Evolutionary conservation across 768 basidiomycete genomes (phyloP).

Genomic region (Filobasidium floriforme): DNA sequence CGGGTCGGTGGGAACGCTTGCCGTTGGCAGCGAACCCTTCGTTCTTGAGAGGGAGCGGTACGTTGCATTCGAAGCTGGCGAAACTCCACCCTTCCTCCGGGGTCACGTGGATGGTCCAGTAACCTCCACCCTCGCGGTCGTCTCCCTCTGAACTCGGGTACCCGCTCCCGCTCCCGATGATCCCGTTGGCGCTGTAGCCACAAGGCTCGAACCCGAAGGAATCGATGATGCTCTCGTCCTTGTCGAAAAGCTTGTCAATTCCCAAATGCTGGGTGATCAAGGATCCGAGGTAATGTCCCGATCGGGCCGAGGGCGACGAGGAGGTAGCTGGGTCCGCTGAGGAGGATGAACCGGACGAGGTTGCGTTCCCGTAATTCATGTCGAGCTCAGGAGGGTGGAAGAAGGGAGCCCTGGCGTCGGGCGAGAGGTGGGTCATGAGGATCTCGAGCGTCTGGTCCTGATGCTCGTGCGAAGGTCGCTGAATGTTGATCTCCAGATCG

Average conservation of each 20-base stretch:
- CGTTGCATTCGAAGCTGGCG: slow-evolving; percentile 96
- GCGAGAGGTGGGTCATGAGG: slow-evolving; percentile 84
- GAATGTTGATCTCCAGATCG: slow-evolving; percentile 18
- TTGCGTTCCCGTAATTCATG: background rate
- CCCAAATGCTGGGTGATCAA: slow-evolving; percentile 63
- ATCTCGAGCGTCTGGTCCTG: slow-evolving; percentile 95
- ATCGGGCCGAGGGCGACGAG: slow-evolving; percentile 10
- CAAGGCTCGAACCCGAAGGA: slow-evolving; percentile 91
- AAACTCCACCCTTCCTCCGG: slow-evolving; percentile 98
- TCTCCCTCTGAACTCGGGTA: slow-evolving; percentile 32
- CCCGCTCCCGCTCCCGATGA: slow-evolving; percentile 59
- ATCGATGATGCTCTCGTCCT: slow-evolving; percentile 71
- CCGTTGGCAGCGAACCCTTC: slow-evolving; percentile 21
- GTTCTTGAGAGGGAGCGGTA: slow-evolving; percentile 53
- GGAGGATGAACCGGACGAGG: slow-evolving; percentile 3
- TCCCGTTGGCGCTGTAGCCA: slow-evolving; percentile 90
- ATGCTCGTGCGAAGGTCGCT: slow-evolving; percentile 27
- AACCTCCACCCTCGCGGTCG: slow-evolving; percentile 61
- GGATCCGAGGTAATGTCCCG: slow-evolving; percentile 51
- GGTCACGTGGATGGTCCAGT: slow-evolving; percentile 97
- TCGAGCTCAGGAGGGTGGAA: slow-evolving; percentile 49
- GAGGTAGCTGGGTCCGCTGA: background rate
- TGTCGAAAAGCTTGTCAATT: slow-evolving; percentile 72
- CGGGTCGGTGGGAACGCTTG: slow-evolving; percentile 48
- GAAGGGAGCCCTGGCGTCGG: slow-evolving; percentile 69